Evolutionary conservation across 495 filamentous ascomycete species (phyloP), one percentile per base, ranked within the genome.

Genomic region (Penicillium riverlandense): DNA sequence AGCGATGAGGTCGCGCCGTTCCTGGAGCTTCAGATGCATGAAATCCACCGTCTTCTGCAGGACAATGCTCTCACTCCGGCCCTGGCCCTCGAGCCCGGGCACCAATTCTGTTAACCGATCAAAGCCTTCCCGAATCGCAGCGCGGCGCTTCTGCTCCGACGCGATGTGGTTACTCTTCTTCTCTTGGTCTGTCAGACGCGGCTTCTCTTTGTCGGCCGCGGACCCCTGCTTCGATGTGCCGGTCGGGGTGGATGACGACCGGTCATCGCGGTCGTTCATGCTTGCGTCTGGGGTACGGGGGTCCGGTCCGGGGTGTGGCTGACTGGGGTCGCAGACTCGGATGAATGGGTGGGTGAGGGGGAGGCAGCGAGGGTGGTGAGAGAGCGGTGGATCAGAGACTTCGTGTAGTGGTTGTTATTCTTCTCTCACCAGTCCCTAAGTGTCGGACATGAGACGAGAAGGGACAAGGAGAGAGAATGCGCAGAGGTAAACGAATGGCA

Each of bases 151-250:
- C 60, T 94, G 85, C 62, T 96, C 90, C 1, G 85, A 90, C 8
- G 79, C 80, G 51, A 95, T 92, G 57, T 95, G 90, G 53, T 95
- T 96, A 48, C 80, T 80, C 65, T 92, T 94, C 72, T 92, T 95
- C 60, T 95, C 84, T 47, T 85, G 77, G 43, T 90, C 86, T 4
- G 84, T 88, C 43, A 95, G 71, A 13, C 88, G 80, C n/a, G 85
- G 85, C 52, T 81, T 83, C 28, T 86, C 83, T 37, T 72, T 70
- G 11, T 70, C 68, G 33, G 58, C 55, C 44, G 82, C 79, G 7
- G 66, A 50, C 33, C 44, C 51, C 10, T 62, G 63, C 33, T 62
- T 65, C 11, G 63, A 91, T 64, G 41, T 88, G 12, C 82, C 79
- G 16, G 54, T 91, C 71, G 44, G 83, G 66, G 58, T 80, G 59